These are phyloP conservation scores for Trichoderma simmonsii DNA, from an alignment of 2,329 filamentous ascomycete genomes.

Conservation along the genomic window DNA sequence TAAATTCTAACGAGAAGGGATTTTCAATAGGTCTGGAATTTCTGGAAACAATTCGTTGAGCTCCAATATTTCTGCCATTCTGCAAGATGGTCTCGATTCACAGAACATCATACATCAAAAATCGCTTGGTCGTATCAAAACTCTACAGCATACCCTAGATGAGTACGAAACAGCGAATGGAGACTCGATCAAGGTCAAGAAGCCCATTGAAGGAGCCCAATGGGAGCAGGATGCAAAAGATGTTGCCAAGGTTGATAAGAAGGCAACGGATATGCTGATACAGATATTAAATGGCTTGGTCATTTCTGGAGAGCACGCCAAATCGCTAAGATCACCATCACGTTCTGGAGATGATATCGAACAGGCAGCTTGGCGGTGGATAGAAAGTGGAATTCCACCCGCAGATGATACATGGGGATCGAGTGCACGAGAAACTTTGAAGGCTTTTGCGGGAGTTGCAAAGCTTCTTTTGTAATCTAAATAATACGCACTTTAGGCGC, in stretches of 20 bases:
- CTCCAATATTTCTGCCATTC: not conserved
- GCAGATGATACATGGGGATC: conserved; percentile 33
- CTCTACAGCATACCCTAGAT: conserved; percentile 19
- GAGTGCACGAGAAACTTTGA: conserved; percentile 29
- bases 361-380: conserved; percentile 34
- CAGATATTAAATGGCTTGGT: conserved; percentile 20
- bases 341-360: conserved; percentile 28
- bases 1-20: not conserved
- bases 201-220: conserved; percentile 27
- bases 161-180: conserved; percentile 27
- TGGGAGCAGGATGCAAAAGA: conserved; percentile 35
- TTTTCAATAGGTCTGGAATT: not conserved
- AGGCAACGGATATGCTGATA: conserved; percentile 26
- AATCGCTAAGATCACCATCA: not conserved
- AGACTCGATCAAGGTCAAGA: conserved; percentile 22
- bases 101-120: conserved; percentile 3
- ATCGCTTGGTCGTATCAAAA: conserved; percentile 17
- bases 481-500: not conserved
- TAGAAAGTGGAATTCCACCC: conserved; percentile 27
- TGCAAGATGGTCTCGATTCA: not conserved
- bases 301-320: not conserved
- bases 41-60: not conserved
- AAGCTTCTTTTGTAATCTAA: conserved; percentile 12
- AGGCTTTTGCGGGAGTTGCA: conserved; percentile 25
- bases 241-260: conserved; percentile 27